phyloP scores from a whole-genome alignment of 2,329 filamentous ascomycete species.

The Colletotrichum neosansevieriae region DNA sequence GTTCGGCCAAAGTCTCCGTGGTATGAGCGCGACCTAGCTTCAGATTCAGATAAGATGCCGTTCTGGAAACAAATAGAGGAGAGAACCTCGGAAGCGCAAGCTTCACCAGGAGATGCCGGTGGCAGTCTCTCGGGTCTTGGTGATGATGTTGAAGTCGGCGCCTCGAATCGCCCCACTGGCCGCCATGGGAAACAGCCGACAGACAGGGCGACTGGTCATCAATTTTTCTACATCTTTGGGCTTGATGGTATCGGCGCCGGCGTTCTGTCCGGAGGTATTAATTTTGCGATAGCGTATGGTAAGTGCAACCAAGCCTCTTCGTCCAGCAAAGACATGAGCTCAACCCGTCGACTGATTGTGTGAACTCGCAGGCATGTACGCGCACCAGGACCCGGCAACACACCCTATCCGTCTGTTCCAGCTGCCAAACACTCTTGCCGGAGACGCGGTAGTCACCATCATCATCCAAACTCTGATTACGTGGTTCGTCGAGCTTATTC shows the following conservation, averaged over 20 bases:
- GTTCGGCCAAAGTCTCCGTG: no score
- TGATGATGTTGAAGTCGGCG: slow-evolving; percentile 9
- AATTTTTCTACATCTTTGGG: slow-evolving; percentile 62
- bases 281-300: slow-evolving; percentile 66
- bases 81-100: background rate
- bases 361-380: slow-evolving; percentile 59
- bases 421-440: slow-evolving; percentile 64
- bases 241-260: slow-evolving; percentile 61
- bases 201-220: slow-evolving; percentile 54
- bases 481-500: slow-evolving; percentile 61
- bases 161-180: background rate
- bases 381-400: slow-evolving; percentile 49
- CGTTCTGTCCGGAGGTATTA: slow-evolving; percentile 62
- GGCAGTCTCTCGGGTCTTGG: background rate
- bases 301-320: slow-evolving; percentile 37
- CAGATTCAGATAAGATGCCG: slow-evolving; percentile 3
- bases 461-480: slow-evolving; percentile 63
- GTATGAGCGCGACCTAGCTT: background rate
- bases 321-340: background rate
- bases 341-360: background rate
- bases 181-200: slow-evolving; percentile 49
- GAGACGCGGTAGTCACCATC: slow-evolving; percentile 64
- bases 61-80: slow-evolving; percentile 14
- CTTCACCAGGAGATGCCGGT: background rate
- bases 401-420: slow-evolving; percentile 60